Base-by-base conservation (phyloP, 129 eudicot species). In the Saussurea involucrata region DNA sequence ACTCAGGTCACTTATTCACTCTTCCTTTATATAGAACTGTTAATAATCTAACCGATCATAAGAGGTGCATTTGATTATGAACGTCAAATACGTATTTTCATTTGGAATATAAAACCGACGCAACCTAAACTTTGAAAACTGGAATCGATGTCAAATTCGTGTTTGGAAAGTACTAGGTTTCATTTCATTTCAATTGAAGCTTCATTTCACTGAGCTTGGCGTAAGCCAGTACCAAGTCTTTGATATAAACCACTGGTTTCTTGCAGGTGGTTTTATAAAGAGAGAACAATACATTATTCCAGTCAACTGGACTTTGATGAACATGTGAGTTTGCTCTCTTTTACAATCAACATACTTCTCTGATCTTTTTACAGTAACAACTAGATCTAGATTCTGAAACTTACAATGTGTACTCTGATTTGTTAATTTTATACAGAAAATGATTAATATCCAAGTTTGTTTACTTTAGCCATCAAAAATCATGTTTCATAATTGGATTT, bases 241-340 rank as follows among this genome's bases (percentile, higher is more conserved):
- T 74, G n/a, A 27, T 27, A 27, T 27, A 27, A 1, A 27, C 29
- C 29, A 1, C 3, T 27, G 24, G 29, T 70, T 70, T 21, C 15
- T 72, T 82, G 73, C 84, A 92, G 98, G 98, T 96, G 73, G 90
- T 90, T 69, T 73, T 88, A 24, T 93, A 93, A 77, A 89, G 80
- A 71, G 96, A 88, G 79, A 81, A 87, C 76, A 84, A 88, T 66
- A 85, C 92, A 3, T 75, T 93, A n/a, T n/a, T n/a, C n/a, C n/a
- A n/a, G n/a, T 90, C 96, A n/a, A 88, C 90, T 20, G 98, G n/a
- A n/a, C n/a, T 95, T 88, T 44, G 22, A 93, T 36, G 89, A 89
- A 24, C 86, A 46, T 37, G 98, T 93, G 53, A 72, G 88, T 83
- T 78, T 72, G 21, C 57, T 4, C 11, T 69, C 28, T 68, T 40